Base-by-base conservation (phyloP, 768 basidiomycete species). In the Xerocomus brunneocitrinus region DNA sequence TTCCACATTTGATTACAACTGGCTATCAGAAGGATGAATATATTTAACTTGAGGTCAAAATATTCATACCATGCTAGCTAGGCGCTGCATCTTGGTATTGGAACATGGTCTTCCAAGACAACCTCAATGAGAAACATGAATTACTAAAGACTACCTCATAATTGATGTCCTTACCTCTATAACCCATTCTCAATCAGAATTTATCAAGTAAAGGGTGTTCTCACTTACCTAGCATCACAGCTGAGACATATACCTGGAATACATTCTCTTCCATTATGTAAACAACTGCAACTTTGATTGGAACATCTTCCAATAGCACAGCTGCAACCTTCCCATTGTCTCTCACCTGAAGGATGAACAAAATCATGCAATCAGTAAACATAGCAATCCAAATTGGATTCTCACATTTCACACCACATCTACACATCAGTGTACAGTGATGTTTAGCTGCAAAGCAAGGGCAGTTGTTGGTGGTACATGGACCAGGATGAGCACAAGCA, bases 351-450 rank as follows among this genome's bases (percentile, higher is more conserved):
- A 41, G 2, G 34, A 40, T 44, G 35, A 34, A 28, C 13, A 5
- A 8, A 28, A 32, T 32, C 6, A 32, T 9, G 10, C 19, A 14
- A 16, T n/a, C 0, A 39, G 31, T 19, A 19, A 47, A 28, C 9
- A 27, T 5, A 34, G 5, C 2, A 24, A 5, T 12, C 6, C 22
- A 42, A 14, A 28, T 22, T 13, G 8, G 5, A 56, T n/a, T 25
- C 12, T 47, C 50, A 80, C 79, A 79, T 36, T 57, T 65, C 5
- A 65, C 27, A 0, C 69, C 64, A 61, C 83, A 84, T 24, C 74
- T 69, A 55, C 83, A 84, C 31, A 69, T 73, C 41, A 74, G 58
- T 47, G 75, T 69, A 51, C 83, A 84, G 42, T 76, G 74, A 12
- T 72, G 67, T 7, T 64, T 70, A 13, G 55, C 58, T 5, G 51